Evolutionary conservation across 257 asterid genomes (phyloP), one percentile per base, ranked within the genome.

Genomic region (Gentiana straminea): DNA sequence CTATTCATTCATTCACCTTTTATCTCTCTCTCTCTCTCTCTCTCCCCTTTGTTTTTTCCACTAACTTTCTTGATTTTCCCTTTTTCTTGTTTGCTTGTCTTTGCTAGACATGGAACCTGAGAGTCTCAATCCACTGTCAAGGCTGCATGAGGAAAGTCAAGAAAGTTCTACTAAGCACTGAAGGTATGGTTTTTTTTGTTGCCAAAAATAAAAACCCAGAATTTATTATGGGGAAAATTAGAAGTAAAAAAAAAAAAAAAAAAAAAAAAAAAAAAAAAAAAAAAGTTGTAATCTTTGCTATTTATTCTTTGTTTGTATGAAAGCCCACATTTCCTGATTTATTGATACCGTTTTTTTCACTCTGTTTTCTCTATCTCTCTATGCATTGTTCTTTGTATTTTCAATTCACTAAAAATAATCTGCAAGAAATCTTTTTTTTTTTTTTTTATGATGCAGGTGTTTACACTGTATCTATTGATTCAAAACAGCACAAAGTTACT

Each of bases 121-220:
- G 78, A 54, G 97, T 89, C 62, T 83, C 95, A 39, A 86, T 89
- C 74, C 97, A 89, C 74, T 89, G 97, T 48, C 83, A 82, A 78
- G 97, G 87, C 65, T 89, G 97, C 80, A 83, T 76, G 57, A 78
- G 65, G 38, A 83, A 89, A 67, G 97, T 86, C 59, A 81, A 89
- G 83, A 89, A 81, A 79, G 77, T 86, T 10, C 75, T 86, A 2
- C 92, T 70, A 57, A 68, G 65, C 77, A 81, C 86, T 45, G 95
- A 88, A 73, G 97, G 97, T 87, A 70, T 41, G 9, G 0, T 41
- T 41, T 7, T 41, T 5, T 10, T 41, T 41, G 2, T 41, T 41
- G 2, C 46, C 46, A 41, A 41, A 41, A 39, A 39, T 2, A 41
- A 24, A 33, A 43, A 35, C 8, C 9, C 59, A 11, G 37, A 12